Evolutionary conservation across 371 early-diverging fungal genomes (phyloP), one percentile per base, ranked within the genome.

Genomic region (Circinella umbellata): DNA sequence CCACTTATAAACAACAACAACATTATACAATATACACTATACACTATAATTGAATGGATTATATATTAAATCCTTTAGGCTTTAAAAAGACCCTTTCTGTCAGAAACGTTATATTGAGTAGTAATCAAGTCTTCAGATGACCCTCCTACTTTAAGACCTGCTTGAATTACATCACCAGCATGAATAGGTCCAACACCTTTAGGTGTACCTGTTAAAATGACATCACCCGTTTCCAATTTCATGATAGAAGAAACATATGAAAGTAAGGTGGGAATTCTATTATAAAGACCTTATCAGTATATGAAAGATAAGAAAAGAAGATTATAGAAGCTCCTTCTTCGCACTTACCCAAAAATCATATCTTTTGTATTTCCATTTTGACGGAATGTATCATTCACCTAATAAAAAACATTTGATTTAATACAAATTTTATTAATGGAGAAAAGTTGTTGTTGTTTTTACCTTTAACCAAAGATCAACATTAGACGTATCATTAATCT

Each of bases 331-430:
- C 27, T 27, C 27, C 27, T 27, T 34, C 57, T n/a, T n/a, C n/a
- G n/a, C 6, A 68, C 81, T 67, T 79, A 91, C 92, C 83, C 83
- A 78, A 98, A 97, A 20, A 97, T 90, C 96, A 97, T 97, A 66
- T 97, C 95, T 47, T 83, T 83, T 0, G 98, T 97, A 66, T 84
- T 84, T 9, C 97, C 97, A 67, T 94, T 76, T 80, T 98, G 96
- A 62, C 84, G 88, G 59, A 89, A 79, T 70, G 85, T 76, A n/a
- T 88, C 94, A 64, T 94, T 91, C 27, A 93, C 78, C 82, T 88
- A 35, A 35, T 7, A 63, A 11, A 15, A 27, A 8, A 1, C 13
- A 10, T 18, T n/a, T 34, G n/a, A n/a, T n/a, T 27, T 8, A 35
- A n/a, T 59, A 18, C 36, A 42, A n/a, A n/a, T 42, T 3, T 42